Evolutionary conservation across 352 stramenopile species (phyloP).

Genomic region (Phytophthora nicotianae): DNA sequence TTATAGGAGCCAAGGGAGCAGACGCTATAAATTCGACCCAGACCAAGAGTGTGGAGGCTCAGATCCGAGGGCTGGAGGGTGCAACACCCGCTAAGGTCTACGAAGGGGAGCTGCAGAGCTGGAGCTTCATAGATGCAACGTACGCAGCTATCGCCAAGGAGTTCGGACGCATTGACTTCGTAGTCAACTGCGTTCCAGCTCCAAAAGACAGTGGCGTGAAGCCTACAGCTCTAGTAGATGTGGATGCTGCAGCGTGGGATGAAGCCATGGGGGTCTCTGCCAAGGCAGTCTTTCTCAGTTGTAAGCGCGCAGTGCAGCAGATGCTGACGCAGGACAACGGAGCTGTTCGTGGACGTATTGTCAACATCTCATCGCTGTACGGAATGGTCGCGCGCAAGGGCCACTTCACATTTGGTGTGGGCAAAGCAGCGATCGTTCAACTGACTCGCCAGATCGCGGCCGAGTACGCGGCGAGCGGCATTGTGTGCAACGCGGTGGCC

Average conservation of each 20-base stretch:
- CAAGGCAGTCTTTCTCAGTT: conserved; percentile 72
- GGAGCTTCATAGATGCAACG: conserved; percentile 54
- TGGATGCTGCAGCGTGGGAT: conserved; percentile 56
- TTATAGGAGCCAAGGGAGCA: conserved; percentile 45
- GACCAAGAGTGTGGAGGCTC: conserved; percentile 45
- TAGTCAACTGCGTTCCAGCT: conserved; percentile 66
- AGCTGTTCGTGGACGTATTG: conserved; percentile 60
- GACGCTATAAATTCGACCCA: conserved; percentile 18
- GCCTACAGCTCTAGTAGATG: conserved; percentile 42
- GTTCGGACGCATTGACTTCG: conserved; percentile 72
- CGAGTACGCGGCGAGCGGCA: conserved; percentile 62
- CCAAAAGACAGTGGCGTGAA: conserved; percentile 39
- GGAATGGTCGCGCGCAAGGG: conserved; percentile 63
- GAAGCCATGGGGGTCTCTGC: conserved; percentile 63
- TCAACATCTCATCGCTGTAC: conserved; percentile 69
- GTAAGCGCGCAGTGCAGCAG: conserved; percentile 68
- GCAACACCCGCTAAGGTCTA: conserved; percentile 38
- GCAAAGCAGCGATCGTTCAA: conserved; percentile 67
- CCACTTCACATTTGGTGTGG: conserved; percentile 69
- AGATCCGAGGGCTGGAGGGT: conserved; percentile 38
- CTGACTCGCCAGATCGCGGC: conserved; percentile 68
- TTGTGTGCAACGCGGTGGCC: conserved; percentile 69
- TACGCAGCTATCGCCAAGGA: conserved; percentile 48
- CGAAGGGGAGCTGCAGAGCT: conserved; percentile 55
- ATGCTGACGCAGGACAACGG: conserved; percentile 65